These are phyloP conservation scores for Melampsora americana DNA, from an alignment of 1,284 basidiomycete genomes.

Conservation along the genomic window DNA sequence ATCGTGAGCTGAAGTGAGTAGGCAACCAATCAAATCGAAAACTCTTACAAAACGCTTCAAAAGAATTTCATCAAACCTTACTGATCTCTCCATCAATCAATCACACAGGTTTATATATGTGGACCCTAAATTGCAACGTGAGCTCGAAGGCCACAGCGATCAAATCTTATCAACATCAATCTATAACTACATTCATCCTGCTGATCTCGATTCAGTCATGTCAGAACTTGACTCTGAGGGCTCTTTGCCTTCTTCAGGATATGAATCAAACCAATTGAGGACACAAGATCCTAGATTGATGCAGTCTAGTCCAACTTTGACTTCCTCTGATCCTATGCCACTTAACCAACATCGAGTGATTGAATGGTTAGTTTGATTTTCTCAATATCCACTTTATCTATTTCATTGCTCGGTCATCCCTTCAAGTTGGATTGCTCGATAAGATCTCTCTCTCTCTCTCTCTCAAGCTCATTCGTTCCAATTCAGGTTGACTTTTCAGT, in stretches of 20 bases:
- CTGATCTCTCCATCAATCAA: neutral
- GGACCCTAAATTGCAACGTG: neutral
- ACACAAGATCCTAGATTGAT: neutral
- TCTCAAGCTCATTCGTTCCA: too few species aligned
- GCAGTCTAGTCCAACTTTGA: neutral
- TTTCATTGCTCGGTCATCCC: too few species aligned
- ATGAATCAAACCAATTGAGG: too few species aligned
- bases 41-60: neutral
- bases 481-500: too few species aligned
- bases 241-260: neutral
- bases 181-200: conserved; percentile 20
- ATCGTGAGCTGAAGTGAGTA: conserved; percentile 23
- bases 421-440: too few species aligned
- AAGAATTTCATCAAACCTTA: neutral
- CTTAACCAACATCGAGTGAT: too few species aligned
- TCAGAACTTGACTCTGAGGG: neutral
- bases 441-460: too few species aligned
- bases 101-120: conserved; percentile 19
- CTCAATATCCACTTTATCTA: too few species aligned
- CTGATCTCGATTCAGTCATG: conserved; percentile 18
- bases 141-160: neutral
- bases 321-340: too few species aligned
- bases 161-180: neutral
- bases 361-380: too few species aligned
- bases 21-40: neutral